Base-by-base conservation (phyloP, 139 green algal species). In the Trebouxia sp. region DNA sequence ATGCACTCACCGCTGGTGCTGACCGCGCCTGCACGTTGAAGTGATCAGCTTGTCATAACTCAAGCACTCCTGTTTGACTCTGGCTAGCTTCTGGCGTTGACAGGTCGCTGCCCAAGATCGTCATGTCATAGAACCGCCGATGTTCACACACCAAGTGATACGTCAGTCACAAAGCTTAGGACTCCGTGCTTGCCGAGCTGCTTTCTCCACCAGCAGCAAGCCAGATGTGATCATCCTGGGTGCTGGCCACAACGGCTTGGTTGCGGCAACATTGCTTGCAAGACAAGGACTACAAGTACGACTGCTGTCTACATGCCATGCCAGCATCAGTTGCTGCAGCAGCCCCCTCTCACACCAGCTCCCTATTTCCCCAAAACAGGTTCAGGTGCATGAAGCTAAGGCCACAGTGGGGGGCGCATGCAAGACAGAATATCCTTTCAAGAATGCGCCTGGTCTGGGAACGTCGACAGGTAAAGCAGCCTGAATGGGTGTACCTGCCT, bases 351-450 rank as follows among this genome's bases (percentile, higher is more conserved):
- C 55, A 28, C 8, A 35, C 9, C 22, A 6, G 12, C 55, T 8
- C 2, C n/a, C n/a, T n/a, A 37, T 6, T 72, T 10, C 6, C 15
- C 15, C 50, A 6, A 12, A 6, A 4, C 74, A 85, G 43, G 87
- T 92, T 7, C 39, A 84, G 11, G 83, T 91, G 15, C 76, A 87
- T 38, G 87, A 91, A 79, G 62, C 85, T 9, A 83, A 86, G 51
- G 56, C 75, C 42, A 56, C 89, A 0, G 85, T 92, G 7, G 89
- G 89, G 0, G 89, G 89, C 14, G 89, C 89, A n/a, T 91, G 86
- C 83, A 70, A 76, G 35, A 93, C 89, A 30, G 88, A 92, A 65
- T 86, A 87, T 38, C 89, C 89, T 11, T 93, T 92, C 43, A 20
- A 51, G 3, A 90, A 90, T 45, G 88, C 82, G 20, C 89, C 89